Percentiles rank a stretch among this genome's conserved stretches.
Conservation (phyloP, 306 rosid species). For the Morella rubra region DNA sequence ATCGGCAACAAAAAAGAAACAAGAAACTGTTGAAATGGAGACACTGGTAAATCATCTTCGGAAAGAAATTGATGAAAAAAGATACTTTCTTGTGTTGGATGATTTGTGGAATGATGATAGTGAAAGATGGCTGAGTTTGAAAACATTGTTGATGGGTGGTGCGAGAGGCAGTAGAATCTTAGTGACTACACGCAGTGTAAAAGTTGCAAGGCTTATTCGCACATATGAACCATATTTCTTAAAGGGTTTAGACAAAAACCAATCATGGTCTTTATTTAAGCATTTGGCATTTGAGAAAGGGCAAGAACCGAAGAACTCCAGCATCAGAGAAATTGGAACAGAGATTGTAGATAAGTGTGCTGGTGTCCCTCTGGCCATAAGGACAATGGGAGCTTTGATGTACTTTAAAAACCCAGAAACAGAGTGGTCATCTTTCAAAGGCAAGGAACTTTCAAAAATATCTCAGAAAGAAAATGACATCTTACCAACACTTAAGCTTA, state of each 20-base stretch:
- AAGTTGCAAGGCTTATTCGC: conserved; percentile 6
- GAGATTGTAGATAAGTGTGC: neutral
- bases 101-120: conserved; percentile 11
- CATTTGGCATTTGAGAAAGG: conserved; percentile 19
- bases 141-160: neutral
- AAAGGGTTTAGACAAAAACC: neutral
- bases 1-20: too few relatives aligned
- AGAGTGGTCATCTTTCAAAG: conserved; percentile 5
- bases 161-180: conserved; percentile 18
- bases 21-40: neutral
- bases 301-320: neutral
- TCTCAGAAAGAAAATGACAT: neutral
- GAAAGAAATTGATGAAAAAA: neutral
- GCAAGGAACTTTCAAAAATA: neutral
- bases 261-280: neutral
- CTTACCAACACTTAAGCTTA: neutral
- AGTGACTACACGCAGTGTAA: conserved; percentile 4
- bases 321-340: neutral
- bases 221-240: neutral
- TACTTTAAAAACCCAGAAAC: neutral
- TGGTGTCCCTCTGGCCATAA: conserved; percentile 21
- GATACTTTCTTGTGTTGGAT: conserved; percentile 9
- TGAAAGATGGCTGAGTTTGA: neutral
- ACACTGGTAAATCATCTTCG: neutral
- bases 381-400: conserved; percentile 14